Base-by-base conservation (phyloP, 2,329 filamentous ascomycete genomes). In the Endoconidiophora polonica region DNA sequence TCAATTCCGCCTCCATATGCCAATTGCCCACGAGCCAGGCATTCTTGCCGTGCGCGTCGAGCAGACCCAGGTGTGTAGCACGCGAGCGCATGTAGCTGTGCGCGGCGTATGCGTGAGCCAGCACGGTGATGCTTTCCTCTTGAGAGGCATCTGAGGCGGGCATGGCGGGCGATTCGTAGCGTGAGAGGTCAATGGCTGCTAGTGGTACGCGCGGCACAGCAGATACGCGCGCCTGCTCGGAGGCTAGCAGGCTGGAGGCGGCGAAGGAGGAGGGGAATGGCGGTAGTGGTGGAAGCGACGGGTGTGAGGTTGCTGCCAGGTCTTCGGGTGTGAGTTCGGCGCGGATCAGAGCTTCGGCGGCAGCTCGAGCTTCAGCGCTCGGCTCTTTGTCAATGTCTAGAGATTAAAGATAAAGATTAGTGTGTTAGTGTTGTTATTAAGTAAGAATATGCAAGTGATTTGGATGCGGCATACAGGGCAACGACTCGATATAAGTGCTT, bases 1-100 rank as follows among this genome's bases (percentile, higher is more conserved):
- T 72, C 47, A 93, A 65, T 40, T 86, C 74, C 41, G 77, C 76
- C 65, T 95, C 90, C 18, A 87, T 64, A 57, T 84, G 78, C 58
- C 81, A 77, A 64, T 98, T 98, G 4, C 77, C 77, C 6, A 94
- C 74, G 50, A 98, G 71, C 90, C 91, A 96, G 7, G 86, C 82
- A 63, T 94, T 94, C 66, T 86, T 86, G 57, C 90, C 91, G 63
- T 81, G 81, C 46, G 72, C 72, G 58, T 91, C 84, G 18, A 94
- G 74, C n/a, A 94, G 71, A 1, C 71, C 68, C 16, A 94, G 75
- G 63, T 77, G 71, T 29, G 69, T 58, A 36, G 67, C 62, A 3
- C 76, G 72, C n/a, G 65, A 59, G 10, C 61, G 56, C 10, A 79
- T 68, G 63, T 78, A 76, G n/a, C 68, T 61, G 40, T 66, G 68